These are phyloP conservation scores for Solanum infundibuliforme DNA, from an alignment of 257 asterid species.

Conservation along the genomic window DNA sequence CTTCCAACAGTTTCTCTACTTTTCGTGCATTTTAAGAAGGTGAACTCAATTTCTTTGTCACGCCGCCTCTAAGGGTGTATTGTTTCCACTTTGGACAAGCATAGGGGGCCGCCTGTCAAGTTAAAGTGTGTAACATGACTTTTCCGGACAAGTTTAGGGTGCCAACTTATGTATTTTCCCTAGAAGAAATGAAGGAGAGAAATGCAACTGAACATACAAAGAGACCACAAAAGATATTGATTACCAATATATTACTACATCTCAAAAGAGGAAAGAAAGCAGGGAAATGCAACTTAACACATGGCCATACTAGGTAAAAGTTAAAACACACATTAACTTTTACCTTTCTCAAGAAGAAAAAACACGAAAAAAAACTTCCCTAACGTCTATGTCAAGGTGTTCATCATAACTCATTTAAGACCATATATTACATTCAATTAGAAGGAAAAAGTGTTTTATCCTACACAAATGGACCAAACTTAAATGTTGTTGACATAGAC, in stretches of 20 bases:
- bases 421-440: neutral
- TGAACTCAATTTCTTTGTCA: neutral
- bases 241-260: neutral
- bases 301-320: neutral
- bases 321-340: neutral
- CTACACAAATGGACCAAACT: neutral
- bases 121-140: neutral
- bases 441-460: neutral
- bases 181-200: neutral
- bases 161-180: neutral
- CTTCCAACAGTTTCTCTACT: neutral
- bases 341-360: neutral
- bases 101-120: neutral
- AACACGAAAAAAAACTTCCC: neutral
- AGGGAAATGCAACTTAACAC: neutral
- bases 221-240: neutral
- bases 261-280: neutral
- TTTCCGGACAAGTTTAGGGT: neutral
- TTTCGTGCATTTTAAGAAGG: neutral
- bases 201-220: neutral
- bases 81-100: neutral
- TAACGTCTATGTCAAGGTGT: neutral
- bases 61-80: neutral
- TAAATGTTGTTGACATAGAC: neutral
- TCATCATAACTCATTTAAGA: neutral